Base-by-base conservation (phyloP, 768 basidiomycete species). In the Pisolithus orientalis region DNA sequence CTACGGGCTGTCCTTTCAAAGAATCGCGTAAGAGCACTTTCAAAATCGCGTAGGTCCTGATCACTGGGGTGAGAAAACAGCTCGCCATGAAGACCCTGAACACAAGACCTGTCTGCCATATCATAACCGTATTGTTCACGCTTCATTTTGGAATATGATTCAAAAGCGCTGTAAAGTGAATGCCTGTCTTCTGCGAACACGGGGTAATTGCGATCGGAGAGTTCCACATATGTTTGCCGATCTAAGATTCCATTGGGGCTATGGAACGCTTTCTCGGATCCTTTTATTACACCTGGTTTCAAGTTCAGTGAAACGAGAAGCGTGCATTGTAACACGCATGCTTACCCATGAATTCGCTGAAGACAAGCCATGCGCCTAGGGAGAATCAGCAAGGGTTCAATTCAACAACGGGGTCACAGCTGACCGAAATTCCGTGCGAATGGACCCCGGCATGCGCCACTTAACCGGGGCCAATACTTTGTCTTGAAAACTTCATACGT, bases 331-430 rank as follows among this genome's bases (percentile, higher is more conserved):
- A 13, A 47, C 7, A n/a, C 32, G 32, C 37, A 59, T 13, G 34
- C 70, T 17, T 49, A 80, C 85, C 85, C 53, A 87, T 74, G 25
- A 88, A 66, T 60, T 88, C 84, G 39, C 77, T 80, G 59, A 78
- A 88, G 0, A 85, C 82, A 4, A 83, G 67, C 11, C 78, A 70
- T 2, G 84, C 75, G 60, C 83, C 86, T 88, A 45, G 14, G 40
- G n/a, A 46, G 44, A 6, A 17, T 46, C 46, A 45, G 25, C 49
- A 39, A n/a, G 11, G 31, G 2, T 24, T 4, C 13, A 11, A 9
- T 6, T 31, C 5, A 8, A 32, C 42, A 21, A 9, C 27, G 13
- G 34, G 3, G 11, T 34, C 34, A 14, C 34, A 5, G 34, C 34
- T 5, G 5, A 34, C 34, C 34, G 11, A 34, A 34, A 34, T 11